Evolutionary conservation across 768 basidiomycete species (phyloP).

Genomic region (Russula sp.): DNA sequence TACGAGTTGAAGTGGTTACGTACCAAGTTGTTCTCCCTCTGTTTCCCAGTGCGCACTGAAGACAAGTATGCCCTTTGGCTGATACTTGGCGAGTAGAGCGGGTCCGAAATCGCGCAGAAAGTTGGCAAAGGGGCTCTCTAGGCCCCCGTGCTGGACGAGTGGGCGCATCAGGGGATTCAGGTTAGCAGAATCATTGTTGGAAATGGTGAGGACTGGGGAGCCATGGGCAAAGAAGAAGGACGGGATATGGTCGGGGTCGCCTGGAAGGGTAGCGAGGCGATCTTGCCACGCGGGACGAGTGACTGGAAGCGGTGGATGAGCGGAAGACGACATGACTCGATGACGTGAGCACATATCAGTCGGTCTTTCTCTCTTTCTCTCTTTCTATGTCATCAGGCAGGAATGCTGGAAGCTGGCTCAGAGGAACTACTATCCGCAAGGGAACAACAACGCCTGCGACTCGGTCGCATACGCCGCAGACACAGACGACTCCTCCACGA

Average conservation of each 20-base stretch:
- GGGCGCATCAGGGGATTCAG: conserved; percentile 5
- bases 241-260: conserved; percentile 60
- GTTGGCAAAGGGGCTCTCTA: conserved; percentile 50
- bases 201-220: conserved; percentile 51
- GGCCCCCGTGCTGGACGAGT: conserved; percentile 40
- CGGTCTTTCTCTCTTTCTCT: no score
- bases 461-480: conserved; percentile 62
- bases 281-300: conserved; percentile 48
- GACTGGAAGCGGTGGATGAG: conserved; percentile 34
- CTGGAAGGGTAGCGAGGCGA: conserved; percentile 54
- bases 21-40: conserved; percentile 52
- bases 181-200: conserved; percentile 26
- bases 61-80: conserved; percentile 74
- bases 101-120: conserved; percentile 70
- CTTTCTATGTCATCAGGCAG: conserved; percentile 28
- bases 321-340: conserved; percentile 6
- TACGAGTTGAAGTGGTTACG: conserved; percentile 22
- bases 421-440: conserved; percentile 74
- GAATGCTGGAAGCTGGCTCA: conserved; percentile 39
- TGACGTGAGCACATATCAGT: background rate
- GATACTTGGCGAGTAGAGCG: conserved; percentile 61
- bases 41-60: conserved; percentile 87
- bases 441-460: conserved; percentile 50
- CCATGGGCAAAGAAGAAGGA: conserved; percentile 77
- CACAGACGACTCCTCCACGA: conserved; percentile 66